Conservation (phyloP, 1,139 yeast species). For the Arxiozyma telluris region DNA sequence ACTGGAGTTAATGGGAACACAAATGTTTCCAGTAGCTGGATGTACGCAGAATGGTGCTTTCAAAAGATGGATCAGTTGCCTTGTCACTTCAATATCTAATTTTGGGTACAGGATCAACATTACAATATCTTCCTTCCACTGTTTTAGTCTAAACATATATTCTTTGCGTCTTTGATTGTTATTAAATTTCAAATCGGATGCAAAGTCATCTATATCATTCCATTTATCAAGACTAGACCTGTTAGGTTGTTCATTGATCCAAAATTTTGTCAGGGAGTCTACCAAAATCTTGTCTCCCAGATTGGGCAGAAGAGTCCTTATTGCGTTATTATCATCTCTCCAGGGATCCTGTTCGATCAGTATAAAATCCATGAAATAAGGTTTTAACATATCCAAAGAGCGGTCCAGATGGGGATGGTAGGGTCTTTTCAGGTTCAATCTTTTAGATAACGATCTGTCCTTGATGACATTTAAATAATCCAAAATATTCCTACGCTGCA, state of each 20-base stretch:
- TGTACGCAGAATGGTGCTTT: conserved; percentile 98
- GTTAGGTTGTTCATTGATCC: conserved; percentile 38
- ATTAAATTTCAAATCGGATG: conserved; percentile 39
- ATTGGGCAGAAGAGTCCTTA: conserved; percentile 49
- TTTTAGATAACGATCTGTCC: conserved; percentile 37
- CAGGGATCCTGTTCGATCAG: conserved; percentile 85
- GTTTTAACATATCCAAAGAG: conserved; percentile 58
- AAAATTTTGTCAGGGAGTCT: conserved; percentile 46
- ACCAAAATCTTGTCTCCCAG: conserved; percentile 54
- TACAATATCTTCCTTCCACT: conserved; percentile 78
- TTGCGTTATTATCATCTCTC: conserved; percentile 39
- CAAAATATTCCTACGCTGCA: conserved; percentile 64
- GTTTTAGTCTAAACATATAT: conserved; percentile 33
- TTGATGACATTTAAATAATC: conserved; percentile 76
- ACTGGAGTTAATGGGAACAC: conserved; percentile 71
- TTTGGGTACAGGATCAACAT: conserved; percentile 81
- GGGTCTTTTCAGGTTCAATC: conserved; percentile 59
- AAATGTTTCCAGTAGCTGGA: conserved; percentile 94
- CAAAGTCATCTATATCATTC: conserved; percentile 63
- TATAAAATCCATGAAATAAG: conserved; percentile 55
- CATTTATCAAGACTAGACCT: conserved; percentile 56
- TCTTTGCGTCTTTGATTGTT: conserved; percentile 28
- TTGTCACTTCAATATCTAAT: conserved; percentile 85
- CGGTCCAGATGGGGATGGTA: conserved; percentile 82
- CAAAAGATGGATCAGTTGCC: conserved; percentile 80